Conservation (phyloP, 169 alveolate species). For the Cryptosporidium tyzzeri region DNA sequence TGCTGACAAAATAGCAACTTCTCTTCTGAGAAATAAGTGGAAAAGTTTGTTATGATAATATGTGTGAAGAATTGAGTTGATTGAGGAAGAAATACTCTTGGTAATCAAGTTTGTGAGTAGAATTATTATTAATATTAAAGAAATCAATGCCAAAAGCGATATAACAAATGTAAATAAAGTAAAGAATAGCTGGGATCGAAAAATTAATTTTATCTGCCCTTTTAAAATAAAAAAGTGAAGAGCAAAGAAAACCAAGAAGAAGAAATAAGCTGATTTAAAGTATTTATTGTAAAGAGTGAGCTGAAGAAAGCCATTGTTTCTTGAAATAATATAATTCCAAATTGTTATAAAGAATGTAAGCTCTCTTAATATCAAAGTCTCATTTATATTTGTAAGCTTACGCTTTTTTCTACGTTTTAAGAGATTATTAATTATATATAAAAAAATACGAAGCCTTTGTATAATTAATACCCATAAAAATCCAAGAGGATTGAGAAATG, state of each 20-base stretch:
- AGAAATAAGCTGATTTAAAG: constrained; percentile 38
- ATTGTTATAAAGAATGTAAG: constrained; percentile 59
- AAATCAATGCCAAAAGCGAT: constrained; percentile 1
- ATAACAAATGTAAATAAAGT: constrained; percentile 18
- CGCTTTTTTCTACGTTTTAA: constrained; percentile 24
- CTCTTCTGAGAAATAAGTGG: constrained; percentile 51
- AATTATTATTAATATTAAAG: constrained; percentile 7
- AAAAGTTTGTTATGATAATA: constrained; percentile 64
- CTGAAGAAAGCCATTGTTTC: constrained; percentile 69
- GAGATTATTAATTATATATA: constrained; percentile 28
- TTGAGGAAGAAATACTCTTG: constrained; percentile 60
- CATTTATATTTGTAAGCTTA: constrained; percentile 34
- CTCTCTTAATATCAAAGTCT: constrained; percentile 45
- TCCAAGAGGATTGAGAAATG: constrained; percentile 54
- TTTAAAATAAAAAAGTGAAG: constrained; percentile 40
- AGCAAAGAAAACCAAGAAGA: constrained; percentile 18
- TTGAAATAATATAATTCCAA: constrained; percentile 48
- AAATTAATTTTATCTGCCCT: constrained; percentile 1
- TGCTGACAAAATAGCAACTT: constrained; percentile 60
- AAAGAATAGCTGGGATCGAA: constrained; percentile 51
- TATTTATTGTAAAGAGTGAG: constrained; percentile 60
- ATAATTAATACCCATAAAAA: constrained; percentile 55
- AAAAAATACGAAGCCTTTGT: constrained; percentile 36
- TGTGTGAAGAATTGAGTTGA: constrained; percentile 51
- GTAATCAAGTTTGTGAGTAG: constrained; percentile 39